A percentile compares a stretch with the other conserved stretches of the same genome.
Evolutionary conservation across 495 filamentous ascomycete genomes (phyloP).

Genomic region (Trichoderma asperelloides): DNA sequence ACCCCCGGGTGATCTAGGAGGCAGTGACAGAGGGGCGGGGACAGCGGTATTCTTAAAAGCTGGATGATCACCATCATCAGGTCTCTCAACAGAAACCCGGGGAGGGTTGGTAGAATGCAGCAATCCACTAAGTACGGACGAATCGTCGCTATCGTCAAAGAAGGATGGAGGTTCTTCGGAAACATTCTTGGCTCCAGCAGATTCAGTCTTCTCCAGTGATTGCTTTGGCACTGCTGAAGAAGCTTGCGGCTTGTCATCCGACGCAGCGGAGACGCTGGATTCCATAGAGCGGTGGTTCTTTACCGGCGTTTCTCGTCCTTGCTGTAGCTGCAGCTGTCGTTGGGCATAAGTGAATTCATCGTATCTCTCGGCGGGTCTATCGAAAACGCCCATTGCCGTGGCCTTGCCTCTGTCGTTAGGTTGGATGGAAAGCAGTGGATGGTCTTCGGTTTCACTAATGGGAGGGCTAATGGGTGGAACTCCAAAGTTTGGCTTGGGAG

Average conservation of each 20-base stretch:
- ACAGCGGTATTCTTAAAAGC: slow-evolving; percentile 32
- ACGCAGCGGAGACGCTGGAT: slow-evolving; percentile 18
- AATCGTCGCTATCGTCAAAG: slow-evolving; percentile 22
- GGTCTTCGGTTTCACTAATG: slow-evolving; percentile 58
- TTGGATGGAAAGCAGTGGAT: slow-evolving; percentile 50
- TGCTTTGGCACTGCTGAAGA: slow-evolving; percentile 9
- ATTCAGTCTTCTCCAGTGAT: slow-evolving; percentile 15
- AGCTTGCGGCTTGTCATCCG: neutral
- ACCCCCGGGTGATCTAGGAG: slow-evolving; percentile 18
- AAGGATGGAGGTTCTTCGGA: neutral
- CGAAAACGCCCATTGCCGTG: slow-evolving; percentile 75
- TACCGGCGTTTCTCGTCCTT: slow-evolving; percentile 48
- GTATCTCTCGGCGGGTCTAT: slow-evolving; percentile 65
- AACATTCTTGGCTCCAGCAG: slow-evolving; percentile 2
- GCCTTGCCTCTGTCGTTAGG: slow-evolving; percentile 78
- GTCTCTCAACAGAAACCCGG: slow-evolving; percentile 27
- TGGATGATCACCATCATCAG: slow-evolving; percentile 36
- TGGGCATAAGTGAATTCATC: slow-evolving; percentile 80
- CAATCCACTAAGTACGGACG: slow-evolving; percentile 13
- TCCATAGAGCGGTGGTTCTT: slow-evolving; percentile 23
- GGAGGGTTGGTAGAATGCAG: slow-evolving; percentile 13
- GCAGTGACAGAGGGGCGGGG: slow-evolving; percentile 26
- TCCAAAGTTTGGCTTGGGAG: slow-evolving; percentile 34
- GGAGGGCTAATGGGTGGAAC: slow-evolving; percentile 65
- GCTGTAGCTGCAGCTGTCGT: slow-evolving; percentile 69